Base-by-base conservation (phyloP, 2,329 filamentous ascomycete genomes). In the Onygena corvina region DNA sequence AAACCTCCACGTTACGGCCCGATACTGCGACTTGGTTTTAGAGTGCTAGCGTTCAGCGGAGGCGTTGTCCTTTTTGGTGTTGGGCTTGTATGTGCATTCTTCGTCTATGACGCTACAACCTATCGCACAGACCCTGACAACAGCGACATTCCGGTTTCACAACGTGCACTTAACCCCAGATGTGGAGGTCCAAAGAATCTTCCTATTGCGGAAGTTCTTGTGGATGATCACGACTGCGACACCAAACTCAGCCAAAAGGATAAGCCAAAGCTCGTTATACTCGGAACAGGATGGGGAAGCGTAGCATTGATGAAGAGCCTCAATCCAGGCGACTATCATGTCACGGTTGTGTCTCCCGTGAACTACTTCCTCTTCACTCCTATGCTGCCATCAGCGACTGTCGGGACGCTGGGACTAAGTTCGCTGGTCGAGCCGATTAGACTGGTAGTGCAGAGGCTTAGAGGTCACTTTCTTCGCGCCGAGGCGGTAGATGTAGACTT, bases 351-450 rank as follows among this genome's bases (percentile, higher is more conserved):
- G 36, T 94, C 88, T 9, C 90, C 92, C 0, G 84, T 84, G 30
- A 96, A 96, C 61, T 94, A 96, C 70, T 98, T 98, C 69, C 71
- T 98, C 27, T 98, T 98, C 67, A 98, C 92, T 1, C 92, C 92
- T 0, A 96, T 98, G 89, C 74, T 98, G 36, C 92, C 92, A 1
- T 94, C 88, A 29, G 93, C 92, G 5, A 98, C 93, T 0, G 92
- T 98, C 4, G 93, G 93, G 9, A 98, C 92, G 0, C 73, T 98
- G 27, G 90, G 94, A 62, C 72, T 96, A 60, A 77, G 90, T 56
- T 94, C 88, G 46, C 73, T 98, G 51, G 87, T 95, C 34, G 92
- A 98, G 66, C 92, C 92, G 0, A 86, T 98, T 53, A 80, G 92
- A 53, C 79, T 86, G 44, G 92, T 98, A 57, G 72, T 96, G 16